Conservation (phyloP, 164 flowering plant species). For the Annona squamosa region DNA sequence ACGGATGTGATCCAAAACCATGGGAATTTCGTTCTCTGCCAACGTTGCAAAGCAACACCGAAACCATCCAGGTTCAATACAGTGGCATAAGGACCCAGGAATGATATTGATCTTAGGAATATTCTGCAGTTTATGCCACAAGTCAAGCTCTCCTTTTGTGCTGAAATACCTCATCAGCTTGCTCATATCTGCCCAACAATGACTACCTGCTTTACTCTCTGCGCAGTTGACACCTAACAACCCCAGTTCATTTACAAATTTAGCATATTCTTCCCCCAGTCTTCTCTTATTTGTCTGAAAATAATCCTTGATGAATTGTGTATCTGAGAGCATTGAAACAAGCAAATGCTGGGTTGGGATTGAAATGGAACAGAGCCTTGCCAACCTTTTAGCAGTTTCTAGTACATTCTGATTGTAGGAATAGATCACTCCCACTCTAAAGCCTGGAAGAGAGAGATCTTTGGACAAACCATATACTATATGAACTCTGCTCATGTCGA, state of each 20-base stretch:
- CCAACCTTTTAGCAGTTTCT: slow-evolving; percentile 54
- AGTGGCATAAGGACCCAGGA: slow-evolving; percentile 89
- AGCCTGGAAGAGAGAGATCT: slow-evolving; percentile 72
- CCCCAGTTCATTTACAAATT: slow-evolving; percentile 51
- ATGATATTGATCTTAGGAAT: slow-evolving; percentile 63
- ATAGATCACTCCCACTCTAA: slow-evolving; percentile 59
- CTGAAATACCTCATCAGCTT: slow-evolving; percentile 58
- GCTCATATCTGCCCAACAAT: slow-evolving; percentile 95
- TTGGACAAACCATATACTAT: slow-evolving; percentile 67
- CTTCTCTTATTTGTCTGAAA: slow-evolving; percentile 39
- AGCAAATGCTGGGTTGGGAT: slow-evolving; percentile 63
- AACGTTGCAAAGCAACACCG: slow-evolving; percentile 60
- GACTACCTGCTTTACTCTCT: slow-evolving; percentile 63
- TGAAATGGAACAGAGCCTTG: slow-evolving; percentile 71
- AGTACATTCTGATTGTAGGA: slow-evolving; percentile 58
- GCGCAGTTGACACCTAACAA: slow-evolving; percentile 58
- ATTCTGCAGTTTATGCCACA: slow-evolving; percentile 81
- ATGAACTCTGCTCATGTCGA: slow-evolving; percentile 67
- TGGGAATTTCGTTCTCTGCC: slow-evolving; percentile 60
- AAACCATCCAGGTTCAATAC: slow-evolving; percentile 97
- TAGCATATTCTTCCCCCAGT: slow-evolving; percentile 32
- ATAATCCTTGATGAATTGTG: slow-evolving; percentile 36
- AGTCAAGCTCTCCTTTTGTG: slow-evolving; percentile 92
- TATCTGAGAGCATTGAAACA: slow-evolving; percentile 68
- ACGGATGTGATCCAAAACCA: slow-evolving; percentile 67